These are phyloP conservation scores for Plasmodium malariae DNA, from an alignment of 169 alveolate species.

Conservation along the genomic window DNA sequence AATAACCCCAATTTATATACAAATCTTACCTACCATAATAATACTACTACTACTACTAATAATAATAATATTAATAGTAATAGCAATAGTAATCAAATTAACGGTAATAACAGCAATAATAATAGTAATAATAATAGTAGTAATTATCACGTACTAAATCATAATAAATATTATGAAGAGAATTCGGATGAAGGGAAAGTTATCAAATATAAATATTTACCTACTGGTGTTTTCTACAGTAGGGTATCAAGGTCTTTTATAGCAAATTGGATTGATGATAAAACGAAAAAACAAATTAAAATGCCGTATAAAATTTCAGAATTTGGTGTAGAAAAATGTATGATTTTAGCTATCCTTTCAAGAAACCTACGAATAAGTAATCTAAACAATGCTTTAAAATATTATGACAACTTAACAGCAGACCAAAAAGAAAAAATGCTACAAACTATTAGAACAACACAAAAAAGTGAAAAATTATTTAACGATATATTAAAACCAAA, in stretches of 20 bases:
- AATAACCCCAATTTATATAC: not conserved
- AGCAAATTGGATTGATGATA: slow-evolving; percentile 75
- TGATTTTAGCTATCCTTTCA: slow-evolving; percentile 70
- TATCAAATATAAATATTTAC: slow-evolving; percentile 59
- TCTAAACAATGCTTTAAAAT: slow-evolving; percentile 17
- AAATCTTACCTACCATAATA: not conserved
- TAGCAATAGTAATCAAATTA: not conserved
- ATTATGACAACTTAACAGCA: slow-evolving; percentile 37
- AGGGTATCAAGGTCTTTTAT: slow-evolving; percentile 68
- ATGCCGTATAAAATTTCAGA: slow-evolving; percentile 74
- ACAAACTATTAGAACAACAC: slow-evolving; percentile 63
- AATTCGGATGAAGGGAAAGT: slow-evolving; percentile 21
- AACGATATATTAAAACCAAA: slow-evolving; percentile 31
- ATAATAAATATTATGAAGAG: slow-evolving; percentile 10
- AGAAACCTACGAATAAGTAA: slow-evolving; percentile 61
- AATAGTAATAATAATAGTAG: not conserved
- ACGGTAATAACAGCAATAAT: not conserved
- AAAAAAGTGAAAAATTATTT: slow-evolving; percentile 65
- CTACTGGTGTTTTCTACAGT: slow-evolving; percentile 74
- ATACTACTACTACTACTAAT: not conserved
- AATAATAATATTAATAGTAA: slow-evolving; percentile 3
- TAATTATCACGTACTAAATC: not conserved
- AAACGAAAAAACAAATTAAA: slow-evolving; percentile 68
- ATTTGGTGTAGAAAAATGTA: slow-evolving; percentile 69
- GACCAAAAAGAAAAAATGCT: slow-evolving; percentile 59